phyloP scores from a whole-genome alignment of 345 rosid species.

The Dovyalis caffra region DNA sequence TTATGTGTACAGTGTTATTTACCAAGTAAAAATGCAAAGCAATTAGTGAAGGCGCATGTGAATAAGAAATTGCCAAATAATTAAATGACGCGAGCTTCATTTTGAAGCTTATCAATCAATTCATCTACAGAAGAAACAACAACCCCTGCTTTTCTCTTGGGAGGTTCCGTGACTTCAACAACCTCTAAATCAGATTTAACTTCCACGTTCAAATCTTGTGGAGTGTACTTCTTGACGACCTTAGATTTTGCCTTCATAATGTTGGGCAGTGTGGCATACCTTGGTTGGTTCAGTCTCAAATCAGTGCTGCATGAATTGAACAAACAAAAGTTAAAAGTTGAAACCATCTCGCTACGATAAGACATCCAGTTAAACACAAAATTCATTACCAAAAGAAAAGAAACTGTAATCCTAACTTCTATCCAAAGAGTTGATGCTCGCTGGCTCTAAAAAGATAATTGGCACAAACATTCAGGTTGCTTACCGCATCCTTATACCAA shows the following conservation, averaged over 20 bases:
- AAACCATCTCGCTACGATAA: neutral
- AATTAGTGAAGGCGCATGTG: too few relatives aligned
- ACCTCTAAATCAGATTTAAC: constrained; percentile 60
- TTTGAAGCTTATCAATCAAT: constrained; percentile 71
- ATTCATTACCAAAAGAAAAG: neutral
- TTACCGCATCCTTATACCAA: too few relatives aligned
- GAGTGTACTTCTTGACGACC: constrained; percentile 67
- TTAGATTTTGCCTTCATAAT: constrained; percentile 94
- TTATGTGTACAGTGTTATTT: neutral
- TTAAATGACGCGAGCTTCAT: constrained; percentile 65
- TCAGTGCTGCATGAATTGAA: constrained; percentile 57
- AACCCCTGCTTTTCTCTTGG: constrained; percentile 76
- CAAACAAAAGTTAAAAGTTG: neutral
- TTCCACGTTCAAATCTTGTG: constrained; percentile 62
- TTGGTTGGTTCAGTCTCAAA: constrained; percentile 89
- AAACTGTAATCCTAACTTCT: neutral
- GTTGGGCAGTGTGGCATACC: constrained; percentile 92
- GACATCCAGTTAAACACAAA: neutral
- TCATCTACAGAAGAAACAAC: constrained; percentile 66
- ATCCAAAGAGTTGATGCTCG: neutral
- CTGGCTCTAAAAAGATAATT: neutral
- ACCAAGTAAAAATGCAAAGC: neutral
- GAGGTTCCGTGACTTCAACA: constrained; percentile 69
- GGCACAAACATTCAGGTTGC: neutral
- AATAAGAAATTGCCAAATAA: neutral